phyloP scores from a whole-genome alignment of 2,329 filamentous ascomycete species.

The Colletotrichum echinochloae region DNA sequence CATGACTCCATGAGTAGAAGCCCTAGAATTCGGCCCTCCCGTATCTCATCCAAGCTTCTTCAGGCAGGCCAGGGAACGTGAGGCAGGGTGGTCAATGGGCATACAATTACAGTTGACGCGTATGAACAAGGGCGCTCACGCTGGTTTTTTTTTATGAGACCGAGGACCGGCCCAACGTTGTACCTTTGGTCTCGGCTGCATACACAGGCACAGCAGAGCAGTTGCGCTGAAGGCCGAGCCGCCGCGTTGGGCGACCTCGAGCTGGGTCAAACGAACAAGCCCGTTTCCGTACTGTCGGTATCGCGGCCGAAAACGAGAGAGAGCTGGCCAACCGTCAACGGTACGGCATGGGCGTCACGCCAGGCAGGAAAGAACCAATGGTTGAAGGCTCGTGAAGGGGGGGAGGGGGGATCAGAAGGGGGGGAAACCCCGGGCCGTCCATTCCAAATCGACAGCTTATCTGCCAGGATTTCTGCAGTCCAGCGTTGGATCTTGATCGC shows the following conservation, averaged over 20 bases:
- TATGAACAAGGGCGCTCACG: background rate
- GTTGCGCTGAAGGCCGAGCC: background rate
- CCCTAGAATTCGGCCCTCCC: slow-evolving; percentile 19
- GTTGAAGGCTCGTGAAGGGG: slow-evolving; percentile 10
- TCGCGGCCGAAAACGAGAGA: background rate
- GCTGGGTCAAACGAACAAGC: background rate
- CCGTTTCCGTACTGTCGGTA: background rate
- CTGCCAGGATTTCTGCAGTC: slow-evolving; percentile 20
- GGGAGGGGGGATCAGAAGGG: too few relatives aligned
- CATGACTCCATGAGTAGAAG: background rate
- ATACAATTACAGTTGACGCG: too few relatives aligned
- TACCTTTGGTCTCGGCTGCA: background rate
- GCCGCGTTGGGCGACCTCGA: background rate
- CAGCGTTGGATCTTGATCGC: slow-evolving; percentile 36
- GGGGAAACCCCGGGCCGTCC: slow-evolving; percentile 24
- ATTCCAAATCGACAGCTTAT: slow-evolving; percentile 29
- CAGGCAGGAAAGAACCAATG: background rate
- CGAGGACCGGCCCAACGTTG: background rate
- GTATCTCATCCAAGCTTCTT: slow-evolving; percentile 9
- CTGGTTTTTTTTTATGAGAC: background rate
- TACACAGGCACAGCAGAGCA: background rate
- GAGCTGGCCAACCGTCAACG: background rate
- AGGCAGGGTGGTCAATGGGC: too few relatives aligned
- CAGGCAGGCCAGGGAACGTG: slow-evolving; percentile 13
- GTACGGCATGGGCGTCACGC: background rate